Evolutionary conservation across 2,329 filamentous ascomycete genomes (phyloP), one percentile per base, ranked within the genome.

Genomic region (Trichoderma guizhouense): DNA sequence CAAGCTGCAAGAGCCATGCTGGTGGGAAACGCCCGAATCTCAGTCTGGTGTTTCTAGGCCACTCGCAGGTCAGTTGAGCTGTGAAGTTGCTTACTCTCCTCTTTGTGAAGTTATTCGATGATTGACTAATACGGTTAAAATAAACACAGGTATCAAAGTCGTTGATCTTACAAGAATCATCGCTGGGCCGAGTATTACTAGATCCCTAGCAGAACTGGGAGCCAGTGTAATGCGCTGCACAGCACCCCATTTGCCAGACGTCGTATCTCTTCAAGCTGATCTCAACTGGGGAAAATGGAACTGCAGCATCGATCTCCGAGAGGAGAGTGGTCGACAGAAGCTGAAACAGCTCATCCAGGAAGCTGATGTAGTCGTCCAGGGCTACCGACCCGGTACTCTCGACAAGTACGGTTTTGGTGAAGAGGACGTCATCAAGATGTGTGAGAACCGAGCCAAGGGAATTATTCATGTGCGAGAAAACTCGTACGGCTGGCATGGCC

Each of bases 171-270:
- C 82, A 15, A 53, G 69, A 18, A 71, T 71, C 5, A 71, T 71
- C 11, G 69, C 69, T 1, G 61, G 69, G 3, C 69, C 69, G 0
- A 32, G 32, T 3, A 71, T 71, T 15, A 58, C 69, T n/a, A 24
- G 69, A 26, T 58, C 47, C 26, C 18, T 65, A 7, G 69, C 69
- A 9, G 69, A 71, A 18, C n/a, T 71, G 0, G 92, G 92, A 3
- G 92, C 92, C 11, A 87, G 90, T 66, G 91, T 94, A 0, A 85
- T 94, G 75, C 92, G 93, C 76, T 85, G 94, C 60, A 93, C 69
- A 8, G 69, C 69, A 4, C 60, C 69, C 12, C 61, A 65, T 34
- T 30, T 71, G 11, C 68, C 68, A 11, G 60, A 71, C 3, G 51
- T 71, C 0, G 60, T 34, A 5, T 24, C 61, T 36, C 60, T 2